Evolutionary conservation across 1,284 basidiomycete genomes (phyloP), one percentile per base, ranked within the genome.

Genomic region (Fistulinella cinereoalba): DNA sequence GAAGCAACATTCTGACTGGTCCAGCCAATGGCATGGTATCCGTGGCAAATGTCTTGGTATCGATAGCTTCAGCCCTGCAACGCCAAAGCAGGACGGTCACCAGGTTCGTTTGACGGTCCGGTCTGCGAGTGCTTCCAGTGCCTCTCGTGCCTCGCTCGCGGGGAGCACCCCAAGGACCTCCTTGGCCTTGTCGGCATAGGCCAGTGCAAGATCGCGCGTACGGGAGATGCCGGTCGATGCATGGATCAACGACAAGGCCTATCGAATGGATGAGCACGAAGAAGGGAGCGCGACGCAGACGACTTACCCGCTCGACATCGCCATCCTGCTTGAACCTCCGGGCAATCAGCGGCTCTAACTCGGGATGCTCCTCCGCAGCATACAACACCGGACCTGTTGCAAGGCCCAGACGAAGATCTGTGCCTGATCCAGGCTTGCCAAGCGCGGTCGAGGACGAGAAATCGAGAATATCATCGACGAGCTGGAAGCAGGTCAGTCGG

Each of bases 381-480:
- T 89, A 98, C n/a, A 99, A 71, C 2, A 88, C 88, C 0, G 96
- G 96, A 0, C 90, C 96, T 0, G 94, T 97, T 2, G 93, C 90
- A 19, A 97, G 74, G 1, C 95, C 94, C 1, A 96, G 73, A 47
- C 85, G 80, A 31, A 97, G 74, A 67, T 98, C 92, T 0, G 92
- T 88, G 9, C 90, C 89, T 4, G 63, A 66, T 13, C 83, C 80
- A 1, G 92, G 92, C 70, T 96, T 96, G 41, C 92, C 92, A 15
- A 94, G 75, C 0, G 81, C 74, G 0, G 76, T 71, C 47, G 66
- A 58, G 4, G 85, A 79, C 32, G 90, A 83, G 66, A 89, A 94
- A 69, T 97, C 93, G 18, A 94, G 74, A 46, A 93, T 79, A 65
- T 99, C 96, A 65, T 98, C 92, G 40, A 96, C 83, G 21, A 99